These are phyloP conservation scores for Neopestalotiopsis rosae DNA, from an alignment of 2,329 filamentous ascomycete genomes.

Conservation along the genomic window DNA sequence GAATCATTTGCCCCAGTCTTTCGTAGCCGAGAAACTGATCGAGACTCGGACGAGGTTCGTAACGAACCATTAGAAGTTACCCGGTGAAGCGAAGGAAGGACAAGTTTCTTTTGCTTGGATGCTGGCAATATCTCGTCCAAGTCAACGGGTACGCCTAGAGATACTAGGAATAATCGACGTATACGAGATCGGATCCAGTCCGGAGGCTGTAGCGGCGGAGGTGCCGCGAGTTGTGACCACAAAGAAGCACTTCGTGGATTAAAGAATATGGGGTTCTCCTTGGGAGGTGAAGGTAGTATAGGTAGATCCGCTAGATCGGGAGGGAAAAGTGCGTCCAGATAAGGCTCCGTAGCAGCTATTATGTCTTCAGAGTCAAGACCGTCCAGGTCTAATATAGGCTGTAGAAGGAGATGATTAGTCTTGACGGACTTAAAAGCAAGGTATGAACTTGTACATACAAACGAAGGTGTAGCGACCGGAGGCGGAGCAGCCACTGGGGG, in stretches of 20 bases:
- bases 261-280: slow-evolving; percentile 72
- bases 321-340: slow-evolving; percentile 71
- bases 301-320: slow-evolving; percentile 59
- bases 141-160: slow-evolving; percentile 93
- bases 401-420: slow-evolving; percentile 30
- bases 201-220: slow-evolving; percentile 90
- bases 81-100: slow-evolving; percentile 74
- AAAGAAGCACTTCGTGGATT: slow-evolving; percentile 87
- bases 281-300: slow-evolving; percentile 54
- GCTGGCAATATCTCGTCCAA: slow-evolving; percentile 96
- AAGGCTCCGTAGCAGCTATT: slow-evolving; percentile 64
- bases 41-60: slow-evolving; percentile 60
- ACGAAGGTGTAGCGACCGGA: slow-evolving; percentile 41
- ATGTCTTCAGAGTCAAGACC: slow-evolving; percentile 66
- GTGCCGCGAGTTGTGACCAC: slow-evolving; percentile 95
- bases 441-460: slow-evolving; percentile 49
- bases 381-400: slow-evolving; percentile 74
- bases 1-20: slow-evolving; percentile 58
- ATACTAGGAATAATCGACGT: slow-evolving; percentile 91
- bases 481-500: slow-evolving; percentile 38
- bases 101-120: slow-evolving; percentile 96
- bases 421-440: slow-evolving; percentile 36
- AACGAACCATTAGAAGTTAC: slow-evolving; percentile 56
- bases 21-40: slow-evolving; percentile 51
- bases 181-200: slow-evolving; percentile 98